phyloP scores from a whole-genome alignment of 1,139 yeast genomes.

The Hyphopichia pseudoburtonii region DNA sequence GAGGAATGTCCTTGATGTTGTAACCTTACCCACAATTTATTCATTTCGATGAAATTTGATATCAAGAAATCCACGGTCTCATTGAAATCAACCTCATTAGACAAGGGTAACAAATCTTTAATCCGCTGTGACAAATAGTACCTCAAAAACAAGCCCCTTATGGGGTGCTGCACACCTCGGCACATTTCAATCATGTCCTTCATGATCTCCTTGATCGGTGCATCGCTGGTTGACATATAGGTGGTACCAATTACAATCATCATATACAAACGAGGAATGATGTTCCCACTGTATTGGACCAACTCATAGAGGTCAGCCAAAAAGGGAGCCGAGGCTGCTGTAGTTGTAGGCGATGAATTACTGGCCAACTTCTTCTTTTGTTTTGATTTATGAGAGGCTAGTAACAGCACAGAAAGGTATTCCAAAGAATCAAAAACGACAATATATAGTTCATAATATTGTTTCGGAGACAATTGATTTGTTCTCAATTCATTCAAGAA shows the following conservation, averaged over 20 bases:
- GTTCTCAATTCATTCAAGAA: constrained; percentile 82
- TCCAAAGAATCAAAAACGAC: constrained; percentile 83
- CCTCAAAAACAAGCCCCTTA: constrained; percentile 83
- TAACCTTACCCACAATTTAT: constrained; percentile 92
- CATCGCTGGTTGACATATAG: constrained; percentile 73
- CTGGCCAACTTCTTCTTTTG: constrained; percentile 16
- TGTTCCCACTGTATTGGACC: constrained; percentile 94
- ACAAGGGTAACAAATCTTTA: constrained; percentile 62
- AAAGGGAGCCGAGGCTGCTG: constrained; percentile 61
- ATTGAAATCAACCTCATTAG: constrained; percentile 47
- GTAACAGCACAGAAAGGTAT: constrained; percentile 60
- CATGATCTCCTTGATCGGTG: constrained; percentile 84
- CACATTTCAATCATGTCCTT: constrained; percentile 98
- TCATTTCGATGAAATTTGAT: constrained; percentile 93
- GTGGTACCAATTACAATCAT: constrained; percentile 96
- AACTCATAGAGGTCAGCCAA: constrained; percentile 88
- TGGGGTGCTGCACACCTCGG: constrained; percentile 96
- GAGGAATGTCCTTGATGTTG: constrained; percentile 95
- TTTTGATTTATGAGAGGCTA: constrained; percentile 59
- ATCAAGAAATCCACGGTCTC: constrained; percentile 74
- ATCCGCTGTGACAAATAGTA: constrained; percentile 86
- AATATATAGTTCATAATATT: constrained; percentile 89
- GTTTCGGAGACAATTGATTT: constrained; percentile 77
- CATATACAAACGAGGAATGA: constrained; percentile 85
- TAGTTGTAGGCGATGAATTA: constrained; percentile 12